A percentile compares a stretch with the other conserved stretches of the same genome.
phyloP scores from a whole-genome alignment of 192 early-diverging fungal species.

The Dissophora ornata region DNA sequence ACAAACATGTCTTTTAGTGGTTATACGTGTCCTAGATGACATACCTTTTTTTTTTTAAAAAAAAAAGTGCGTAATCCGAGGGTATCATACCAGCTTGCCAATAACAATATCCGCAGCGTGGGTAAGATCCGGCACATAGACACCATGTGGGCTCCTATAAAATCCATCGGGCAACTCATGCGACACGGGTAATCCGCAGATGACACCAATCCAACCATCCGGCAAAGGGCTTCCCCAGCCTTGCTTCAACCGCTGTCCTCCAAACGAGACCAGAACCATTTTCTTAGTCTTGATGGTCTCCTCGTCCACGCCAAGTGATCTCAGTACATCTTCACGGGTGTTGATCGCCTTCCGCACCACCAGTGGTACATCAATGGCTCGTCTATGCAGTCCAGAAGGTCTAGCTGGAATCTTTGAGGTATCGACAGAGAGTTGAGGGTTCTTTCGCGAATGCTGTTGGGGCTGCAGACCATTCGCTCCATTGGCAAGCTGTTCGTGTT shows the following conservation, averaged over 20 bases:
- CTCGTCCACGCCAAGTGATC: conserved; percentile 58
- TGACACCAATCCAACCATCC: conserved; percentile 67
- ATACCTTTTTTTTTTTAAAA: too few relatives aligned
- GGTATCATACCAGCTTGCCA: conserved; percentile 63
- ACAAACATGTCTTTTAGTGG: too few relatives aligned
- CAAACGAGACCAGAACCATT: conserved; percentile 65
- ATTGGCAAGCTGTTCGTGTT: neutral
- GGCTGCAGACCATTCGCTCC: neutral
- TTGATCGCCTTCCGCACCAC: conserved; percentile 63
- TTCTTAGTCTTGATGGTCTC: conserved; percentile 60
- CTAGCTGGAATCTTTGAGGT: neutral
- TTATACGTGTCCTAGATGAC: too few relatives aligned
- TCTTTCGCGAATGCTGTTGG: neutral
- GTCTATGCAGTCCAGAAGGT: conserved; percentile 1
- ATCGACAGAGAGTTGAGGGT: conserved; percentile 10
- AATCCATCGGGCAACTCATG: conserved; percentile 60
- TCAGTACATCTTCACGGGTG: conserved; percentile 57
- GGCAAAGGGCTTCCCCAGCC: conserved; percentile 64
- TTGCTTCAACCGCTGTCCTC: conserved; percentile 63
- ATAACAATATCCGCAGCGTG: conserved; percentile 69
- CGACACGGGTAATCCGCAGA: conserved; percentile 61
- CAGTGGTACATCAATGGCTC: conserved; percentile 68
- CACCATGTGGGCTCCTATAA: conserved; percentile 63
- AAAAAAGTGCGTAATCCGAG: too few relatives aligned
- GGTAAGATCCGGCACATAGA: conserved; percentile 71